Evolutionary conservation across 352 stramenopile species (phyloP).

Genomic region (Phytophthora crassamura): DNA sequence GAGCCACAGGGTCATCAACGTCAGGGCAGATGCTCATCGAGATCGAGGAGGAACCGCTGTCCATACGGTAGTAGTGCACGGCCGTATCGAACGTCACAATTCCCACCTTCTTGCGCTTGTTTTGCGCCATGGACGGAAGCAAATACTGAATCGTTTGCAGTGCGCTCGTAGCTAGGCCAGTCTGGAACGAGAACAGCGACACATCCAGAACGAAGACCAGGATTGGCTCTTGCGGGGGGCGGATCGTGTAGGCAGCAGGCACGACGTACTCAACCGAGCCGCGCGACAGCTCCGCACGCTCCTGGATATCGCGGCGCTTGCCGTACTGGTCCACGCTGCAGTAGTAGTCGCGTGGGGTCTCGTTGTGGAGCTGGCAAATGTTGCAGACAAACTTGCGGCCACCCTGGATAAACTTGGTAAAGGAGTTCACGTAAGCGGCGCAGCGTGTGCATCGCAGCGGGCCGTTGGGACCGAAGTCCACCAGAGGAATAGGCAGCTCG

Average conservation of each 20-base stretch:
- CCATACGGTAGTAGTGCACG: constrained; percentile 90
- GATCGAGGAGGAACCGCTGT: constrained; percentile 60
- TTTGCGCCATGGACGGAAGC: constrained; percentile 74
- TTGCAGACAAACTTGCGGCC: constrained; percentile 91
- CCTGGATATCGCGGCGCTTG: constrained; percentile 78
- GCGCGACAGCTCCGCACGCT: constrained; percentile 80
- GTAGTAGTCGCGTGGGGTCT: constrained; percentile 88
- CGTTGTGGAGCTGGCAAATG: constrained; percentile 87
- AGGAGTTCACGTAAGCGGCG: constrained; percentile 89
- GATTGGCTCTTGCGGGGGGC: constrained; percentile 84
- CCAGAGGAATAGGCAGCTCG: constrained; percentile 82
- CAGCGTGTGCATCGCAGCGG: constrained; percentile 88
- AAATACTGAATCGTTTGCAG: constrained; percentile 85
- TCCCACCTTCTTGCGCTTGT: constrained; percentile 88
- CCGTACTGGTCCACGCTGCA: constrained; percentile 89
- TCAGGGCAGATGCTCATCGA: constrained; percentile 82
- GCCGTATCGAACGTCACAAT: constrained; percentile 88
- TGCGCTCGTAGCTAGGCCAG: constrained; percentile 60
- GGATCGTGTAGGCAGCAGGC: constrained; percentile 81
- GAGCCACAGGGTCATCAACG: constrained; percentile 80
- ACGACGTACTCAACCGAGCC: constrained; percentile 91
- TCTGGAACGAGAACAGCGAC: constrained; percentile 87
- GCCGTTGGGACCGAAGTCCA: constrained; percentile 86
- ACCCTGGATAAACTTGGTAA: constrained; percentile 88
- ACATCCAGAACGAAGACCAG: constrained; percentile 90